phyloP scores from a whole-genome alignment of 2,329 filamentous ascomycete species.

The Zopfia rhizophila region DNA sequence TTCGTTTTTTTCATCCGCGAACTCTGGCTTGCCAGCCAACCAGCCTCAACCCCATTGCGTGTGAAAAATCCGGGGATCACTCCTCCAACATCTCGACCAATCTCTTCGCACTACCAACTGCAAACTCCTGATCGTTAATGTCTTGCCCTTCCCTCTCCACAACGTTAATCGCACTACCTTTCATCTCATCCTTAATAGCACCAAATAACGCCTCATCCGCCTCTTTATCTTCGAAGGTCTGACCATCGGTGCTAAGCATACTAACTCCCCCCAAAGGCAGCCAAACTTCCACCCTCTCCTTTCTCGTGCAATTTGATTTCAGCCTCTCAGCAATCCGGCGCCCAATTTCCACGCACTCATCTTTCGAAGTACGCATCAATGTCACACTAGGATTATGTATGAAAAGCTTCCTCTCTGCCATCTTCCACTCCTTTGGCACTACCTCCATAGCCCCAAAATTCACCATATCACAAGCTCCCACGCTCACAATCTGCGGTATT shows the following conservation, averaged over 20 bases:
- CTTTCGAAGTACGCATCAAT: slow-evolving; percentile 70
- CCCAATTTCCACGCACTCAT: slow-evolving; percentile 68
- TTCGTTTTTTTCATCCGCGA: too few species aligned
- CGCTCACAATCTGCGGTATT: slow-evolving; percentile 66
- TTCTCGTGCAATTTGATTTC: slow-evolving; percentile 49
- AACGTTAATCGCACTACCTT: slow-evolving; percentile 61
- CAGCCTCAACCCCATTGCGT: too few species aligned
- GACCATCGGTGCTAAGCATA: slow-evolving; percentile 64
- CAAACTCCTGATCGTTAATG: slow-evolving; percentile 67
- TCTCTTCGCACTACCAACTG: slow-evolving; percentile 58
- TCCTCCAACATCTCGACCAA: slow-evolving; percentile 41
- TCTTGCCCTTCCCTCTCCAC: slow-evolving; percentile 61
- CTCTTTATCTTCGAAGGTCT: slow-evolving; percentile 63
- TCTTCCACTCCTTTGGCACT: slow-evolving; percentile 66
- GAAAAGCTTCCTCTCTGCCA: slow-evolving; percentile 64
- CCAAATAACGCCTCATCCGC: slow-evolving; percentile 61
- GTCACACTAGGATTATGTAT: slow-evolving; percentile 75
- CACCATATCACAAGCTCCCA: slow-evolving; percentile 60
- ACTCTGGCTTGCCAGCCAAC: too few species aligned
- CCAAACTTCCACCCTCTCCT: slow-evolving; percentile 64
- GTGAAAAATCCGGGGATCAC: too few species aligned
- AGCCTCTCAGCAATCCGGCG: slow-evolving; percentile 67
- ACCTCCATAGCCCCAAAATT: slow-evolving; percentile 70
- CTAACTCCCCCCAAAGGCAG: slow-evolving; percentile 71
- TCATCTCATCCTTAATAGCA: slow-evolving; percentile 61